Base-by-base conservation (phyloP, 177 flowering plant genomes). In the Vitis hybrid region DNA sequence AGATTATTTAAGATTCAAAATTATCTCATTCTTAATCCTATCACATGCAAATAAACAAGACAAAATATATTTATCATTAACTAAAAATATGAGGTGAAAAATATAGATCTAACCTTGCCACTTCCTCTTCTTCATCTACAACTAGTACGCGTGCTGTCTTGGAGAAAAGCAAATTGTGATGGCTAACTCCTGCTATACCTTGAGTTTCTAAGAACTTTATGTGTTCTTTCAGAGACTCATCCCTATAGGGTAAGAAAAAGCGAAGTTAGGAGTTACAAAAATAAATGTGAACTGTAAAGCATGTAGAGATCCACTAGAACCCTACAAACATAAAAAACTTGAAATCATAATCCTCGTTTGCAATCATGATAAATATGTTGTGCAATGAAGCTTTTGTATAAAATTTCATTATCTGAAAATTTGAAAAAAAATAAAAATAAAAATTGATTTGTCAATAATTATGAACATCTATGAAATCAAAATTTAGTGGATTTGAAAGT, bases 151-250 rank as follows among this genome's bases (percentile, higher is more conserved):
- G 89, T n/a, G 89, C 92, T 45, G 94, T 74, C 87, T 92, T 96
- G 54, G 98, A 94, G 73, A 86, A 96, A 14, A 96, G 94, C 79
- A 96, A 79, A 76, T 94, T 94, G 78, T 96, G 99, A 63, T 92
- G 86, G 80, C 99, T 96, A 59, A 96, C 91, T 70, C 98, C 99
- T n/a, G 93, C 97, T 62, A 96, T 94, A 32, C 93, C 97, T 54
- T 76, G 84, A 66, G 81, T 79, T 66, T 94, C 91, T 60, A 96
- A 74, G 70, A 94, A 92, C 67, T 82, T 73, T 23, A 92, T 76
- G 66, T 96, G 97, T 14, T 69, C 68, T 70, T 70, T 86, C 73
- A 93, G 57, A 64, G 70, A 72, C 21, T 84, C 90, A 69, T 86
- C 90, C 97, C 99, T 96, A 64, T 21, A 57, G 17, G 48, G 65